Conservation (phyloP, 2,329 filamentous ascomycete genomes). For the Arthrobotrys entomopaga region DNA sequence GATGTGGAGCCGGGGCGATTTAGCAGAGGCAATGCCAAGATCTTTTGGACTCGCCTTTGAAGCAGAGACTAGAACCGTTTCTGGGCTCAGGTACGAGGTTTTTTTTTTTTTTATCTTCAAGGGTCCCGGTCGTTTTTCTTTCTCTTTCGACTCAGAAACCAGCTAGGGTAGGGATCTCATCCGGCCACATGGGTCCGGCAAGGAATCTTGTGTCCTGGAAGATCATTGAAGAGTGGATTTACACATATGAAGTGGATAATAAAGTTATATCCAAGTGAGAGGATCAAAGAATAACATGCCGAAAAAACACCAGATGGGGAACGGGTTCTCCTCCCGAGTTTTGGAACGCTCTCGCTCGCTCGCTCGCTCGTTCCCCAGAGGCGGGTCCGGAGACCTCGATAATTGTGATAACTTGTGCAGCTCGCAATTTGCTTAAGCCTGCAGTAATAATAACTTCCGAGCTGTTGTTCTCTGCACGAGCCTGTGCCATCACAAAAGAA, state of each 20-base stretch:
- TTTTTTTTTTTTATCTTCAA: conserved; percentile 29
- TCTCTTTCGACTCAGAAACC: conserved; percentile 11
- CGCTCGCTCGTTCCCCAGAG: conserved; percentile 24
- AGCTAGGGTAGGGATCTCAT: conserved; percentile 42
- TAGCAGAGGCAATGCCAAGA: conserved; percentile 46
- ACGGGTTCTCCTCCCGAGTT: conserved; percentile 51
- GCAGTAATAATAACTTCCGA: conserved; percentile 27
- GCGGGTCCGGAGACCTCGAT: conserved; percentile 45
- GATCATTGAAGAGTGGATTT: conserved; percentile 20
- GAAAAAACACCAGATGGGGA: conserved; percentile 46
- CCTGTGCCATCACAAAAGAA: conserved; percentile 47
- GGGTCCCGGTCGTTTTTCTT: conserved; percentile 53
- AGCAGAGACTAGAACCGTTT: conserved; percentile 42
- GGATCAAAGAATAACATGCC: conserved; percentile 1
- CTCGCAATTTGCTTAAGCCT: conserved; percentile 46
- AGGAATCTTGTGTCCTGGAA: conserved; percentile 35
- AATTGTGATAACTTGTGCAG: conserved; percentile 43
- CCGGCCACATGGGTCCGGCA: conserved; percentile 54
- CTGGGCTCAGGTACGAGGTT: conserved; percentile 45
- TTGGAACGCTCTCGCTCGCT: conserved; percentile 47
- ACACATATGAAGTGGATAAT: conserved; percentile 29
- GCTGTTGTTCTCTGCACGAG: conserved; percentile 34
- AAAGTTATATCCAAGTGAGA: conserved; percentile 12
- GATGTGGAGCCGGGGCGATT: conserved; percentile 29
- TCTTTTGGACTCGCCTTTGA: conserved; percentile 33